A percentile compares a stretch with the other conserved stretches of the same genome.
phyloP scores from a whole-genome alignment of 1,139 yeast genomes.

The Pichia kudriavzevii region DNA sequence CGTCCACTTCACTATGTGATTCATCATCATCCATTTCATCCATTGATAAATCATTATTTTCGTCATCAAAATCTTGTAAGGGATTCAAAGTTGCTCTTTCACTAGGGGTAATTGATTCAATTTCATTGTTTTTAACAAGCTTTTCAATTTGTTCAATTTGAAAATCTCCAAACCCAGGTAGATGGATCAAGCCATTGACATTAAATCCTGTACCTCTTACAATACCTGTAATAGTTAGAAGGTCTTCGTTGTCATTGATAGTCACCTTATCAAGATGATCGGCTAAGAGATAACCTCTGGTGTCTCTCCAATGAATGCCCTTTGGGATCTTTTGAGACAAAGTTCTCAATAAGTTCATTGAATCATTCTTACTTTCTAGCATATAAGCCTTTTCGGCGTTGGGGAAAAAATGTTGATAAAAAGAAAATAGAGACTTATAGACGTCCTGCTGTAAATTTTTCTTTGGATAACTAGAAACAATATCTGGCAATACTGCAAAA shows the following conservation, averaged over 20 bases:
- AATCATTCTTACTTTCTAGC: slow-evolving; percentile 61
- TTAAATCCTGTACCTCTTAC: slow-evolving; percentile 83
- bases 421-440: slow-evolving; percentile 73
- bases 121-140: slow-evolving; percentile 25
- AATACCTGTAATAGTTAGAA: slow-evolving; percentile 65
- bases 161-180: slow-evolving; percentile 88
- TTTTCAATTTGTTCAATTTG: slow-evolving; percentile 64
- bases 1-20: slow-evolving; percentile 28
- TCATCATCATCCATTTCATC: slow-evolving; percentile 42
- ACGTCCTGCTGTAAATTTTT: slow-evolving; percentile 73
- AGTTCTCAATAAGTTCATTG: slow-evolving; percentile 60
- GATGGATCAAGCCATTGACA: slow-evolving; percentile 68
- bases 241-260: slow-evolving; percentile 28
- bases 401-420: slow-evolving; percentile 86
- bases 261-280: slow-evolving; percentile 50
- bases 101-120: slow-evolving; percentile 37
- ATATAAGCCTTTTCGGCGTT: slow-evolving; percentile 70
- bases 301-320: slow-evolving; percentile 84
- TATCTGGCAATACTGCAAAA: slow-evolving; percentile 74
- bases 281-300: slow-evolving; percentile 79
- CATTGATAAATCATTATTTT: slow-evolving; percentile 54
- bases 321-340: slow-evolving; percentile 84
- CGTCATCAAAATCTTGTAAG: slow-evolving; percentile 40
- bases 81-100: slow-evolving; percentile 64
- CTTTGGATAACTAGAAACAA: slow-evolving; percentile 59